Evolutionary conservation across 202 grass and related monocot species (phyloP), one percentile per base, ranked within the genome.

Genomic region (Zizania palustris): DNA sequence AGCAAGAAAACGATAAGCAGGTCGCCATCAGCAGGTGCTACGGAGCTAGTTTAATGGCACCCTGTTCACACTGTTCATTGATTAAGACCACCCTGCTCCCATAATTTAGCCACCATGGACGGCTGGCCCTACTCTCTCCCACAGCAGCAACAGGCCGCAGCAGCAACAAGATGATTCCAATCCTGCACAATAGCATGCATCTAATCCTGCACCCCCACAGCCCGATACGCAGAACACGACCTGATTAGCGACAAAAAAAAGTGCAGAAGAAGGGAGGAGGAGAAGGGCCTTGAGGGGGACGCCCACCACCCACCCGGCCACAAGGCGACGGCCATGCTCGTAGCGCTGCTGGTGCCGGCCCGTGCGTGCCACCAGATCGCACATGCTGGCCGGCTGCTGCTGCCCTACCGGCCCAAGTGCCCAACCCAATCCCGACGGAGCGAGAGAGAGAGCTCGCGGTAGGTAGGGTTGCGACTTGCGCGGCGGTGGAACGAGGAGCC

Each of bases 271-370:
- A 28, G 28, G 2, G 28, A 28, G 46, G 15, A 8, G 0, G 54
- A 28, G 51, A 60, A 20, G 66, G 57, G 21, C 33, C 36, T 60
- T 22, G 57, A 33, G 57, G 10, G 34, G 5, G 28, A 2, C 28
- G 28, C 28, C 2, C 15, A 5, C 42, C 65, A 65, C 57, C 42
- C 65, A 90, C 89, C 89, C 89, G 46, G 93, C 89, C 75, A 96
- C 66, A 63, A 96, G 93, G 66, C 89, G 93, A 88, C 84, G 86
- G 58, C 89, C 89, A 43, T 56, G 87, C 61, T 92, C 84, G 89
- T 96, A 96, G 34, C 89, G 93, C 87, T 96, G 89, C 82, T 86
- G 89, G 74, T 92, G 93, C 64, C 87, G 87, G 79, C 93, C 89
- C 65, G 93, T 96, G 74, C 89, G 84, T 33, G 93, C 89, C 67